phyloP scores from a whole-genome alignment of 345 rosid species.

The Orychophragmus violaceus region DNA sequence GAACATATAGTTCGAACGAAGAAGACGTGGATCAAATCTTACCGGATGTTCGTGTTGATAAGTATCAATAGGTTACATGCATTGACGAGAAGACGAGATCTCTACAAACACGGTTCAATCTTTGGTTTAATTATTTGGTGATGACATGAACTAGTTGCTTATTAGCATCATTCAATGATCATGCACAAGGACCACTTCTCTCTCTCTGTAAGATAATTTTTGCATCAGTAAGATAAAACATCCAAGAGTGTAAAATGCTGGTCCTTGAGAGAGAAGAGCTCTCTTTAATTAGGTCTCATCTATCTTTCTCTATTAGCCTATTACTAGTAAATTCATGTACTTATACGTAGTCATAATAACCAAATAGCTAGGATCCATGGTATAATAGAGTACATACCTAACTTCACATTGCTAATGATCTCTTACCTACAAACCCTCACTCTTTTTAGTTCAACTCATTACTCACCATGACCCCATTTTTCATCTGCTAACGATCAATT shows the following conservation, averaged over 20 bases:
- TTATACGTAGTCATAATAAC: constrained; percentile 20
- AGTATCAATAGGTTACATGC: background rate
- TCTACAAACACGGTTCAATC: background rate
- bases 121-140: constrained; percentile 4
- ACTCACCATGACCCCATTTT: constrained; percentile 28
- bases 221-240: constrained; percentile 22
- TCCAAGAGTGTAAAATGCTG: constrained; percentile 24
- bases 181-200: constrained; percentile 27
- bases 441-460: constrained; percentile 22
- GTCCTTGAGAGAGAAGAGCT: constrained; percentile 33
- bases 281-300: constrained; percentile 11
- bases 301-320: constrained; percentile 1
- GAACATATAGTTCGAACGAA: background rate
- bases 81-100: constrained; percentile 7
- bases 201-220: constrained; percentile 22
- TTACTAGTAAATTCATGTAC: constrained; percentile 20
- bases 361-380: constrained; percentile 18
- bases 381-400: constrained; percentile 33
- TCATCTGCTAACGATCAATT: constrained; percentile 13
- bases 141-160: constrained; percentile 18
- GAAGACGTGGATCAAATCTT: constrained; percentile 16
- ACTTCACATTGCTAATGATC: constrained; percentile 28
- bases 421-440: constrained; percentile 28
- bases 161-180: constrained; percentile 28
- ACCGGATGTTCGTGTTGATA: constrained; percentile 5